These are phyloP conservation scores for Aspergillus ustus DNA, from an alignment of 2,329 filamentous ascomycete genomes.

Conservation along the genomic window DNA sequence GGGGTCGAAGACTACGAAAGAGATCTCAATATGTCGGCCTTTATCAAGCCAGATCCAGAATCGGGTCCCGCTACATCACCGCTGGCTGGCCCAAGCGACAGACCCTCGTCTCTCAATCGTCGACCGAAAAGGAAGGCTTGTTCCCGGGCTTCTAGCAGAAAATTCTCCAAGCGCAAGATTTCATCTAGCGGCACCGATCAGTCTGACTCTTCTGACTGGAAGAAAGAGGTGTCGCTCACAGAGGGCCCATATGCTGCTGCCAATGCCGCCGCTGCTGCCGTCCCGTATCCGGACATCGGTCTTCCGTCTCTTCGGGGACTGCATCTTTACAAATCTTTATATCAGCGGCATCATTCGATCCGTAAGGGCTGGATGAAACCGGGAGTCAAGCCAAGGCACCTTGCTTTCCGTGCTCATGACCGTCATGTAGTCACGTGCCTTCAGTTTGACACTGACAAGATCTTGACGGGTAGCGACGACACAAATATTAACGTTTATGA, in stretches of 20 bases:
- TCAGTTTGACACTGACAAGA: conserved; percentile 97
- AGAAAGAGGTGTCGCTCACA: conserved; percentile 56
- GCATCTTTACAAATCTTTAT: conserved; percentile 95
- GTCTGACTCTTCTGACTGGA: conserved; percentile 50
- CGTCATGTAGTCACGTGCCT: conserved; percentile 96
- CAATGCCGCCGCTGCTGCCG: conserved; percentile 77
- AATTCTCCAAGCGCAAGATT: conserved; percentile 62
- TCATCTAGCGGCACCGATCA: conserved; percentile 50
- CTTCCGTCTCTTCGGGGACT: conserved; percentile 78
- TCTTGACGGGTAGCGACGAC: conserved; percentile 95
- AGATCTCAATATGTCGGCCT: conserved; percentile 68
- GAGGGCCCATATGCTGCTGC: conserved; percentile 86
- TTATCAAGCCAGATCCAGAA: conserved; percentile 47
- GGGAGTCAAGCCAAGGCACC: conserved; percentile 82
- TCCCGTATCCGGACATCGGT: conserved; percentile 81
- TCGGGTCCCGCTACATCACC: conserved; percentile 26
- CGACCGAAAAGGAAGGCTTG: conserved; percentile 55
- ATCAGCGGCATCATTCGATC: conserved; percentile 89
- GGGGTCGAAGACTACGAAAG: conserved; percentile 76
- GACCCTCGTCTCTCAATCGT: conserved; percentile 33
- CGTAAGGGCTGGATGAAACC: conserved; percentile 87
- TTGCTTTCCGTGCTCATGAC: conserved; percentile 95
- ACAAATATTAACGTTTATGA: conserved; percentile 98
- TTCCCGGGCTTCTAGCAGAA: conserved; percentile 52
- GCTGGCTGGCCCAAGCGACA: conserved; percentile 30